Evolutionary conservation across 2,329 filamentous ascomycete genomes (phyloP).

Genomic region (Cadophora luteo-olivacea): DNA sequence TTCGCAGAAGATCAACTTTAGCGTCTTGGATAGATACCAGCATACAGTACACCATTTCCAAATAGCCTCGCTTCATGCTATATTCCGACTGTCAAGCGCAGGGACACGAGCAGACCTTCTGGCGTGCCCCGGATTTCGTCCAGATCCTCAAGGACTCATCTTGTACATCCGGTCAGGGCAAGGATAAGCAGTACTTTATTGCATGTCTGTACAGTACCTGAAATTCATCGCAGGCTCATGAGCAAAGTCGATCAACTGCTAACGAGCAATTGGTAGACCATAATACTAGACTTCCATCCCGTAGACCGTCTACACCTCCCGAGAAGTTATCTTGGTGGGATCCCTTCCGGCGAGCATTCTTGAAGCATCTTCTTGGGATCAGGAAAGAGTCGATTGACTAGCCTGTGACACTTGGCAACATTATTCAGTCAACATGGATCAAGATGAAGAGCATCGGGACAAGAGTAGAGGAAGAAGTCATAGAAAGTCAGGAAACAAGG

Average conservation of each 20-base stretch:
- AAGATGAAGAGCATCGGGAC: slow-evolving; percentile 1
- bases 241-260: background rate
- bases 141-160: background rate
- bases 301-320: background rate
- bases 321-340: background rate
- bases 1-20: slow-evolving; percentile 18
- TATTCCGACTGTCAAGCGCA: background rate
- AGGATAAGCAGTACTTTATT: background rate
- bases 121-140: background rate
- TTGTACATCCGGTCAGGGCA: background rate
- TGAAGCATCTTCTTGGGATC: background rate
- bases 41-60: slow-evolving; percentile 10
- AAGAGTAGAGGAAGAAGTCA: background rate
- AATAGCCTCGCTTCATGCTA: slow-evolving; percentile 15
- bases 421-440: slow-evolving; percentile 2
- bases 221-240: background rate
- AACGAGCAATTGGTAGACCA: background rate
- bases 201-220: background rate
- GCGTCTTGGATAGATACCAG: slow-evolving; percentile 27
- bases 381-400: background rate
- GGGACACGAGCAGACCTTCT: background rate
- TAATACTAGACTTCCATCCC: background rate
- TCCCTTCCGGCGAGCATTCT: background rate
- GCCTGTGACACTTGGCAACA: background rate
- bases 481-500: slow-evolving; percentile 6